Percentiles rank a stretch among this genome's conserved stretches.
These are phyloP conservation scores for Ophiostoma ulmi DNA, from an alignment of 2,329 filamentous ascomycete species.

Conservation along the genomic window DNA sequence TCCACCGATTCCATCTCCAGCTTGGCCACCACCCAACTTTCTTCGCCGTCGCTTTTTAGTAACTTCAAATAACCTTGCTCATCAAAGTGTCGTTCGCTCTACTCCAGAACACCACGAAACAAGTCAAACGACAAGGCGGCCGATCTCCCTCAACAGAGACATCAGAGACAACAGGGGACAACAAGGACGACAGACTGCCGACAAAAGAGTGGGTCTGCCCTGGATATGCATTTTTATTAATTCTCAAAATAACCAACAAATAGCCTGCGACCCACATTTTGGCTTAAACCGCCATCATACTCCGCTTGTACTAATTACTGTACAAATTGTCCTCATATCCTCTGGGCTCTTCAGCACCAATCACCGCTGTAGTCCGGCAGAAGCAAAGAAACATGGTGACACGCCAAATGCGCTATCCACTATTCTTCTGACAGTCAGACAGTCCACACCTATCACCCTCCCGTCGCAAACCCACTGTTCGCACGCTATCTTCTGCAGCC, in stretches of 20 bases:
- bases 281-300: neutral
- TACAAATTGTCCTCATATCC: neutral
- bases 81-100: neutral
- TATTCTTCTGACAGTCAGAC: neutral
- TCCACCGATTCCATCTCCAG: neutral
- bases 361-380: neutral
- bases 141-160: neutral
- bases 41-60: neutral
- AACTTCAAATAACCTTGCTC: too few relatives aligned
- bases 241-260: neutral
- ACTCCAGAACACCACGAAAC: neutral
- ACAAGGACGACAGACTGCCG: neutral
- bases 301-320: neutral
- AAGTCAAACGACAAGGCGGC: neutral
- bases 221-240: neutral
- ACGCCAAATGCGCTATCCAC: neutral
- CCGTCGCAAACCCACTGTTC: neutral
- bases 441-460: neutral
- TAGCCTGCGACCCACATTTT: neutral
- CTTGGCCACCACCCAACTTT: too few relatives aligned
- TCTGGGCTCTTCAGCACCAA: slow-evolving; percentile 1
- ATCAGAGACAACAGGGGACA: neutral
- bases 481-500: neutral
- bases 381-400: slow-evolving; percentile 3
- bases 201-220: neutral